Evolutionary conservation across 352 stramenopile genomes (phyloP), one percentile per base, ranked within the genome.

Genomic region (Globisporangium parvum): DNA sequence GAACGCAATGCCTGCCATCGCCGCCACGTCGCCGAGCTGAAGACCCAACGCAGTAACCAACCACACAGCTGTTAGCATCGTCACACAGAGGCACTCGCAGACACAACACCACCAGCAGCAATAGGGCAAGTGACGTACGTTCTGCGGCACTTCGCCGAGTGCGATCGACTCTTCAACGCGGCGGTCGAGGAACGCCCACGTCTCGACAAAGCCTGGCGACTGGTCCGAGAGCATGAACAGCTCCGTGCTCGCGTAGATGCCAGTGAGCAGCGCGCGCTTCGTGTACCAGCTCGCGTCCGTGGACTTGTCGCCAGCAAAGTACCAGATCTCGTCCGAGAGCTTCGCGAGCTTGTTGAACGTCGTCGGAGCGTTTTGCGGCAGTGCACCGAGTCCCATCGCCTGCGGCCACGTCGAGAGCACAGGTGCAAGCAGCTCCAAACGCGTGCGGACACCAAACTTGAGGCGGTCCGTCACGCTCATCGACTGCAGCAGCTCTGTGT

Each of bases 251-350:
- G 80, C 73, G 64, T 94, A 91, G 55, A 92, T 81, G 14, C 69
- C 79, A 42, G 77, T 87, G 28, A 95, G 73, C 35, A 91, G 60
- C 24, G 82, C 82, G 40, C 82, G 82, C 67, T 95, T 95, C 24
- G 82, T 88, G 67, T 94, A 95, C 85, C 85, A 95, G 20, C 72
- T 87, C 55, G 77, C 60, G 60, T 93, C 81, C 31, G 77, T 91
- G 53, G 85, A 92, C 68, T 88, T 76, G 67, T 95, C 85, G 31
- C 85, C 85, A 26, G 80, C 84, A 65, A 87, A 92, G 66, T 91
- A 91, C 85, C 85, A 95, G 56, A 95, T 88, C 57, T 93, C 84
- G 53, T 95, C 85, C 24, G 78, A 69, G 21, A 92, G 60, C 57
- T 77, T 71, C 23, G 71, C 75, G 24, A 95, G 65, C 60, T 81